Evolutionary conservation across 768 basidiomycete species (phyloP).

Genomic region (Serendipita indica): DNA sequence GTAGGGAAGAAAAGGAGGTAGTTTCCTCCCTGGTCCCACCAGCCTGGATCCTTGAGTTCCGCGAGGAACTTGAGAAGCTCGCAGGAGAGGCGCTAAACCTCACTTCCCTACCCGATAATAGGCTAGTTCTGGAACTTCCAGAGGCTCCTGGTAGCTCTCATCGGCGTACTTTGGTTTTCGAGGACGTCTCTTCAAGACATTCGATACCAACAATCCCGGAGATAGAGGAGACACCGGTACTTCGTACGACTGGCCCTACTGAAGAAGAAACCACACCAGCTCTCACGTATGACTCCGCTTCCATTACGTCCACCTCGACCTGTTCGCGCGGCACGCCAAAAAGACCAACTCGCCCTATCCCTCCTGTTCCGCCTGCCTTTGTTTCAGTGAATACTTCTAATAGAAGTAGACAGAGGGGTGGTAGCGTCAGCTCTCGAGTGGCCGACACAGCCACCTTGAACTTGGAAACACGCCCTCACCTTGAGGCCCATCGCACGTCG

Average conservation of each 20-base stretch:
- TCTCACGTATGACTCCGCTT: not conserved
- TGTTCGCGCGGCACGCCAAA: not conserved
- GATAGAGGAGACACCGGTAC: too few species aligned
- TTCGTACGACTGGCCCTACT: too few species aligned
- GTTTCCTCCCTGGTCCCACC: not conserved
- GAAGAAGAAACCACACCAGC: not conserved
- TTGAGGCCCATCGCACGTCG: not conserved
- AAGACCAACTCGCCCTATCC: not conserved
- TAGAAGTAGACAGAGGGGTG: too few species aligned
- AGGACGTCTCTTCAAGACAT: not conserved
- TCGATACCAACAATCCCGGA: not conserved
- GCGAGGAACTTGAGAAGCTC: conserved; percentile 1
- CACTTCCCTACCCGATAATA: not conserved
- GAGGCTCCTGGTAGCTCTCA: not conserved
- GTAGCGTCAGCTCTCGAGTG: too few species aligned
- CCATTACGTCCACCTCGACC: not conserved
- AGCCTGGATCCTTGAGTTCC: not conserved
- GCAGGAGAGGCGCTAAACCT: conserved; percentile 5
- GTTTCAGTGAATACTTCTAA: too few species aligned
- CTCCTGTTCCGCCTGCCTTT: not conserved
- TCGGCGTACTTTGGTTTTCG: not conserved
- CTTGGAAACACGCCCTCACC: not conserved
- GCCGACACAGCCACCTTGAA: not conserved
- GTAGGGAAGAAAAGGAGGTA: not conserved
- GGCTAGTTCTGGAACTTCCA: conserved; percentile 1